These are phyloP conservation scores for Candida easanensis DNA, from an alignment of 805 yeast species.

Conservation along the genomic window DNA sequence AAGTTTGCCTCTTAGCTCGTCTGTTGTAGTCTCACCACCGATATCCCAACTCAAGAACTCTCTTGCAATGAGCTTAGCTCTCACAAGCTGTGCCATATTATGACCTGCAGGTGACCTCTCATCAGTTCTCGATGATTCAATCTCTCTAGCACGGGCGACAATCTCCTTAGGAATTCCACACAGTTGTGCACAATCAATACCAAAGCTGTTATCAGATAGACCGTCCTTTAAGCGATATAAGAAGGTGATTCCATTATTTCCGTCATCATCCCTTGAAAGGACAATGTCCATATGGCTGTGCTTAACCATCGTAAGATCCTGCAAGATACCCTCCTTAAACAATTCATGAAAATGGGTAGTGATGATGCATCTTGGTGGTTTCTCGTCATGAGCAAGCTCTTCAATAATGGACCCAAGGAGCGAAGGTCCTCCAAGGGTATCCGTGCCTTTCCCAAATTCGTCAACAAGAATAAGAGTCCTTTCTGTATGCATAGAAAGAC, in stretches of 20 bases:
- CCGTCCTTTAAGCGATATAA: constrained; percentile 34
- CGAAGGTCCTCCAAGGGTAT: constrained; percentile 43
- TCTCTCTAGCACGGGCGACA: constrained; percentile 28
- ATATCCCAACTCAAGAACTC: constrained; percentile 24
- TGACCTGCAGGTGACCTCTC: constrained; percentile 10
- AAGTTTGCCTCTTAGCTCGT: constrained; percentile 2
- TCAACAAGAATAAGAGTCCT: constrained; percentile 46
- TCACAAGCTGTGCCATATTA: constrained; percentile 1
- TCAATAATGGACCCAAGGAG: constrained; percentile 39
- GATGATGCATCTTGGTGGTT: constrained; percentile 30
- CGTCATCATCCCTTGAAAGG: constrained; percentile 8
- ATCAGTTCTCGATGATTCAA: constrained; percentile 18
- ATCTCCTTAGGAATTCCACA: constrained; percentile 35
- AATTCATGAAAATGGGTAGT: constrained; percentile 46
- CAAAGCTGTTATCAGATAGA: constrained; percentile 33
- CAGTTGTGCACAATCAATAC: constrained; percentile 39
- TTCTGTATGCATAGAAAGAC: constrained; percentile 37
- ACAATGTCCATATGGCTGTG: constrained; percentile 37
- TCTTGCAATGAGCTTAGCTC: constrained; percentile 16
- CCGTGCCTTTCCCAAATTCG: constrained; percentile 56
- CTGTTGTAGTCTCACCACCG: constrained; percentile 3
- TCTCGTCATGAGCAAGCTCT: constrained; percentile 13
- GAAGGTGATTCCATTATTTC: constrained; percentile 29
- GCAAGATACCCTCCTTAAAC: constrained; percentile 28
- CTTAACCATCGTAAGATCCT: constrained; percentile 22